These are phyloP conservation scores for Mollisia scopiformis DNA, from an alignment of 2,329 filamentous ascomycete genomes.

Conservation along the genomic window DNA sequence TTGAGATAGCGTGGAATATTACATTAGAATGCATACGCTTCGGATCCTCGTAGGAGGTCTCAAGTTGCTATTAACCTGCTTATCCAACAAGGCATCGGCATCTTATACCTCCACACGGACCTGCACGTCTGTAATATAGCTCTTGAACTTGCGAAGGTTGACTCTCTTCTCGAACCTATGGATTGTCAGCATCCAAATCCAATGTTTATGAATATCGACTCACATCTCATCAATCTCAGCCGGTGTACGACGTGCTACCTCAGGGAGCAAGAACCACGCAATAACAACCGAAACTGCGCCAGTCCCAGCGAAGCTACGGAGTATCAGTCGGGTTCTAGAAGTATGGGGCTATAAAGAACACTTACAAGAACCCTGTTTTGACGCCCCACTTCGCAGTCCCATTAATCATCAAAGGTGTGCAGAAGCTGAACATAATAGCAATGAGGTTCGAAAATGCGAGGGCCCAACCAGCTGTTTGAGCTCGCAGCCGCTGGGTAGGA, in stretches of 20 bases:
- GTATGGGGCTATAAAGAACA: conserved; percentile 4
- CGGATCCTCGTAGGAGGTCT: too few species aligned
- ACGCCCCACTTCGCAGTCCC: conserved; percentile 43
- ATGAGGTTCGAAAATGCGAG: conserved; percentile 44
- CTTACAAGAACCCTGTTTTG: conserved; percentile 48
- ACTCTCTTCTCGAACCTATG: conserved; percentile 40
- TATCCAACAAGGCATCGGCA: too few species aligned
- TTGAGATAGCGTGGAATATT: too few species aligned
- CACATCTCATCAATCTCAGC: conserved; percentile 44
- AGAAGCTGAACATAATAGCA: conserved; percentile 48
- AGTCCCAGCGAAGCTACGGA: conserved; percentile 38
- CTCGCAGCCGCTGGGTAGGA: conserved; percentile 44
- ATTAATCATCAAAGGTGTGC: conserved; percentile 49
- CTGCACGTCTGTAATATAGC: conserved; percentile 41
- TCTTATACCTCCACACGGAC: conserved; percentile 14
- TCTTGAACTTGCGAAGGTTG: conserved; percentile 40
- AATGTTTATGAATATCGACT: conserved; percentile 20
- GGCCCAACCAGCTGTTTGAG: conserved; percentile 43
- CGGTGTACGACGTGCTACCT: conserved; percentile 39
- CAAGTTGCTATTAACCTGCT: too few species aligned
- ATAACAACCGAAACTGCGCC: conserved; percentile 37
- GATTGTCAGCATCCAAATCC: background rate
- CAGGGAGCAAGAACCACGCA: conserved; percentile 43
- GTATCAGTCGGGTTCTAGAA: background rate
- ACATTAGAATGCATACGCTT: too few species aligned